Evolutionary conservation across 306 rosid species (phyloP), one percentile per base, ranked within the genome.

Genomic region (Trifolium pratense): DNA sequence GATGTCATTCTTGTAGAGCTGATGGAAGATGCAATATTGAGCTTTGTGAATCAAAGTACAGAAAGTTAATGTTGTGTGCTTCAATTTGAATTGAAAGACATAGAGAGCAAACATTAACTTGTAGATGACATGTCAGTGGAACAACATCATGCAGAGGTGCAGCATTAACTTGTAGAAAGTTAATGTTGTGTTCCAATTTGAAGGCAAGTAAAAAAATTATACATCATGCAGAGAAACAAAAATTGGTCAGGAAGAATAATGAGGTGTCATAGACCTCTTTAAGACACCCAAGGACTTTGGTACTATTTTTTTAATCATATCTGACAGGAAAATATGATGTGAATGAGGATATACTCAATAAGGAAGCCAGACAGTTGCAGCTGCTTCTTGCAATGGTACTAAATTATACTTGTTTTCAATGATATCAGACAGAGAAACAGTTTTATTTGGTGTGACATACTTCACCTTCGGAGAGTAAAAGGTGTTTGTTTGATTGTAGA

Each of bases 1-100:
- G 96, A 94, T 37, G 77, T 75, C 68, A 94, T 94, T 83, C 87
- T 94, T 29, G 84, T 70, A 20, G 96, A 94, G 75, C 81, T 89
- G 64, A 82, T 94, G 66, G 90, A 94, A 52, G 97, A 94, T 55
- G 58, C 81, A 48, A 77, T 94, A 61, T 70, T 81, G 64, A 80
- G 90, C 79, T 80, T 66, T 68, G 68, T 55, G 61, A 56, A 74
- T 52, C 87, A 73, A 72, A 76, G 75, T 81, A 49, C 79, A n/a
- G 83, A 66, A 62, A 83, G 74, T 78, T 80, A 78, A 60, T 67
- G 64, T n/a, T 74, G 64, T 61, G 48, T 53, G 55, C 66, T 66
- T 71, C 20, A 18, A 68, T 48, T 52, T 29, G 80, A 85, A 52
- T 63, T 70, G 75, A 66, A 74, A 57, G 75, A 77, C 49, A 61